Evolutionary conservation across 768 basidiomycete species (phyloP).

Genomic region (Hydnum rufescens): DNA sequence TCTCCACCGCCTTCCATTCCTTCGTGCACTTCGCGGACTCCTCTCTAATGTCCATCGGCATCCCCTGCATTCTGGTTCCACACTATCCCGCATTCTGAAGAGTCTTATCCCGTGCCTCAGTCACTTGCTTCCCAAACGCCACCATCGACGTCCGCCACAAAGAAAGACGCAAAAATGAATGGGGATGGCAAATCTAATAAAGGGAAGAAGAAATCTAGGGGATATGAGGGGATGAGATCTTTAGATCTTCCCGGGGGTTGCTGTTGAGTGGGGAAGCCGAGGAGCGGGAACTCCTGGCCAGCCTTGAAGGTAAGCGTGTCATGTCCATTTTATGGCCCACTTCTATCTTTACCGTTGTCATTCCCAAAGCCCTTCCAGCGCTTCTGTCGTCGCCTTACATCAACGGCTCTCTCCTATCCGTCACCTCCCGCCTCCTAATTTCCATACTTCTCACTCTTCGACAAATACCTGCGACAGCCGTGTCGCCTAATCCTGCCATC

Average conservation of each 20-base stretch:
- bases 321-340: neutral
- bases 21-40: slow-evolving; percentile 27
- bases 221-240: slow-evolving; percentile 61
- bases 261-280: slow-evolving; percentile 32
- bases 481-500: slow-evolving; percentile 22
- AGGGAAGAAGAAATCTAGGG: slow-evolving; percentile 47
- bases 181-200: slow-evolving; percentile 20
- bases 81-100: slow-evolving; percentile 32
- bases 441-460: slow-evolving; percentile 7
- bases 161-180: neutral
- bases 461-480: neutral
- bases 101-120: slow-evolving; percentile 31
- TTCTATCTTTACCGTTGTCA: neutral
- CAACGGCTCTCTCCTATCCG: neutral
- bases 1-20: slow-evolving; percentile 22
- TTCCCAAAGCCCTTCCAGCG: neutral
- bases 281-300: slow-evolving; percentile 29
- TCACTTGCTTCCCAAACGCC: slow-evolving; percentile 23
- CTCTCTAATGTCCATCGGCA: slow-evolving; percentile 26
- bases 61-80: slow-evolving; percentile 22
- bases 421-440: neutral
- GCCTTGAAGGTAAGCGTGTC: slow-evolving; percentile 36
- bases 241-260: slow-evolving; percentile 29
- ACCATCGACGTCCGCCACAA: no score
- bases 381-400: neutral